Evolutionary conservation across 129 eudicot species (phyloP).

Genomic region (Flaveria linearis): DNA sequence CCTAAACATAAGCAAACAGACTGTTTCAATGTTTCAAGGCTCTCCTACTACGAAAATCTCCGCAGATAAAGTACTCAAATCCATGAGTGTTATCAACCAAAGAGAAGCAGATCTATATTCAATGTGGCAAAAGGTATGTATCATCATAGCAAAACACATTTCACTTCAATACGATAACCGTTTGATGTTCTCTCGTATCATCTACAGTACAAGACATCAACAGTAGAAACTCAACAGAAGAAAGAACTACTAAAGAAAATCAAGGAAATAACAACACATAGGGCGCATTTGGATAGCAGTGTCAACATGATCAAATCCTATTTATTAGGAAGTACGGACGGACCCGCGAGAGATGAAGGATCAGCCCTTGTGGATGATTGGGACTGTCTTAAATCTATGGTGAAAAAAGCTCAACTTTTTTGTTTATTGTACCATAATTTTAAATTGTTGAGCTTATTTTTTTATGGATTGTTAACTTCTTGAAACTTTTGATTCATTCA

Average conservation of each 20-base stretch:
- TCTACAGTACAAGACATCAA: conserved; percentile 23
- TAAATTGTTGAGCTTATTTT: background rate
- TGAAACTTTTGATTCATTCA: conserved; percentile 18
- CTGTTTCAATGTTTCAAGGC: conserved; percentile 70
- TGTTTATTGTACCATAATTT: background rate
- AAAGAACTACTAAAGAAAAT: conserved; percentile 28
- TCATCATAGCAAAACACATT: background rate
- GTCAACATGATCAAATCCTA: conserved; percentile 4
- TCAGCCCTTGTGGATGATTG: conserved; percentile 41
- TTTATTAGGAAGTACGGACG: conserved; percentile 12
- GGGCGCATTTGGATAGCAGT: conserved; percentile 30
- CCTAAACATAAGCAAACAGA: conserved; percentile 49
- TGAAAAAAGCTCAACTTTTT: background rate
- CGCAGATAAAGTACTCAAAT: conserved; percentile 12
- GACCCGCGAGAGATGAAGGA: conserved; percentile 12
- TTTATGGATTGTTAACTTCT: background rate
- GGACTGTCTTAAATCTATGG: conserved; percentile 37
- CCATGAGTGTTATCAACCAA: conserved; percentile 56
- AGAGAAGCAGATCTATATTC: conserved; percentile 78
- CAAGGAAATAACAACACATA: conserved; percentile 25
- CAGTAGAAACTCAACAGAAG: background rate
- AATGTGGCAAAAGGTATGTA: conserved; percentile 59
- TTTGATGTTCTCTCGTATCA: background rate
- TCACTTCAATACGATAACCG: background rate
- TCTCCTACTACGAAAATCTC: conserved; percentile 52